Conservation (phyloP, 352 stramenopile genomes). For the Globisporangium megalacanthum region DNA sequence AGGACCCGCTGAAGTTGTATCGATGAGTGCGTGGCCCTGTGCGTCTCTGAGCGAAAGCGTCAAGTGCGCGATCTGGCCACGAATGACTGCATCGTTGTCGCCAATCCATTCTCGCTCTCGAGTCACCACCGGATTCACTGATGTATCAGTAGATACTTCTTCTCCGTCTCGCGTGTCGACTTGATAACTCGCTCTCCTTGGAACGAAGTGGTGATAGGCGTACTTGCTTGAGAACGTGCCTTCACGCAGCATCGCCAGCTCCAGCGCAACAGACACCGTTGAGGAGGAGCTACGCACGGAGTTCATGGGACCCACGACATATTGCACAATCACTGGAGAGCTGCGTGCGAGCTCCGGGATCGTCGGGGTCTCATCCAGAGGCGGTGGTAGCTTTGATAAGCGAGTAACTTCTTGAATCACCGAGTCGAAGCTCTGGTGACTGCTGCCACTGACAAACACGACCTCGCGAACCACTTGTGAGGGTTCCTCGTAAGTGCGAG, state of each 20-base stretch:
- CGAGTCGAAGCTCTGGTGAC: constrained; percentile 30
- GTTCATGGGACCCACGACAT: constrained; percentile 26
- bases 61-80: constrained; percentile 9
- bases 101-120: neutral
- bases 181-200: neutral
- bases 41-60: constrained; percentile 1
- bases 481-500: neutral
- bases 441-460: constrained; percentile 30
- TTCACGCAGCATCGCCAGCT: constrained; percentile 13
- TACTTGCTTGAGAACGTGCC: constrained; percentile 27
- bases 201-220: constrained; percentile 24
- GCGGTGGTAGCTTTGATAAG: constrained; percentile 1
- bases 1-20: neutral
- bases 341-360: neutral
- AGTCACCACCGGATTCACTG: neutral
- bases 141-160: neutral
- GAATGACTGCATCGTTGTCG: neutral
- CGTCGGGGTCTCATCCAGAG: neutral
- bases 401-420: constrained; percentile 24
- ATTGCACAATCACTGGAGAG: constrained; percentile 16
- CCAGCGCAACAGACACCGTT: neutral
- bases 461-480: constrained; percentile 14
- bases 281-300: neutral
- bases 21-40: neutral
- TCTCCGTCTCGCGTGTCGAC: neutral